Base-by-base conservation (phyloP, 2,329 filamentous ascomycete species). In the Aciculosporium take region DNA sequence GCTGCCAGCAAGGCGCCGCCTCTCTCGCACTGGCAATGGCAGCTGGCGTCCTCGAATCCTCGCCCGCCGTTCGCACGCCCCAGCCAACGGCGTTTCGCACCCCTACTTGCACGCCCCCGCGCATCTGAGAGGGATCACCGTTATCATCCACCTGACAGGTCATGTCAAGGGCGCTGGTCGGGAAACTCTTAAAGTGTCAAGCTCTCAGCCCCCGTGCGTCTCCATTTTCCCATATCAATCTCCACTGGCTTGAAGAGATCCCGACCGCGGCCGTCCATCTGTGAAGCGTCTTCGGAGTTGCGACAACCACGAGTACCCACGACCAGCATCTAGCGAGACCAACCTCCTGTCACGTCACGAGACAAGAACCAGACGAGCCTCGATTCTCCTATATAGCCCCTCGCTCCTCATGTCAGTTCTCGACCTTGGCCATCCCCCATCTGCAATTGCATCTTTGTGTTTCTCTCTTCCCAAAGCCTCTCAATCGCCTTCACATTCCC, bases 131-230 rank as follows among this genome's bases (percentile, higher is more conserved):
- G n/a, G 37, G 20, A 32, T 40, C 38, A 40, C 20, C 29, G n/a
- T n/a, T n/a, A n/a, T n/a, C 12, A 30, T 25, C 21, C 41, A 43
- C 35, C 30, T 34, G 36, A 43, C 36, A 38, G 20, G 5, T 30
- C 24, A 27, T 28, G 34, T 27, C 34, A 27, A 37, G n/a, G n/a
- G n/a, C n/a, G n/a, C 33, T 37, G 34, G 24, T 20, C 10, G 21
- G 13, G 4, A 18, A n/a, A 12, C n/a, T 25, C 34, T 17, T 23
- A 25, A 33, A 17, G 39, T 20, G 17, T 21, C 32, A 35, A 29
- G 8, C 21, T 27, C 20, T 8, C 38, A 23, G 29, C 38, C n/a
- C 29, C 21, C 30, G 29, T 38, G 20, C 10, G 38, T 25, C 30
- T 33, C 29, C 38, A 33, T 40, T 15, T 20, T 33, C 28, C 18